Evolutionary conservation across 805 yeast genomes (phyloP), one percentile per base, ranked within the genome.

Genomic region (Starmerella stellata): DNA sequence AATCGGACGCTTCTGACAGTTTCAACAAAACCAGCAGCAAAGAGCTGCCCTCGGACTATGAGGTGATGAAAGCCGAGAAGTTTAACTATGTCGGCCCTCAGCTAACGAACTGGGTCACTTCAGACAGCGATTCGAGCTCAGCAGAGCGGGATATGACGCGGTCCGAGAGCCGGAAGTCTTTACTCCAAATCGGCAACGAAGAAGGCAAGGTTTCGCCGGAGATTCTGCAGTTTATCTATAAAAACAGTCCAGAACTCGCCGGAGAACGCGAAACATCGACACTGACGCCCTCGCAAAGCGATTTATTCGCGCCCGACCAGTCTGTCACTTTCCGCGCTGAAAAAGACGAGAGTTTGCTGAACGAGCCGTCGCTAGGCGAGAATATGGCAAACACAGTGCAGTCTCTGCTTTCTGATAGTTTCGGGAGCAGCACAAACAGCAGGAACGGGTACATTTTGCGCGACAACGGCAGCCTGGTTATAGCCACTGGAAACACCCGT

Each of bases 351-450:
- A n/a, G n/a, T n/a, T n/a, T n/a, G 4, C 15, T 45, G 2, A 14
- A 42, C 8, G 42, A 40, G 30, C 46, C 44, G 1, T 38, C 44
- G 13, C 37, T 45, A 18, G 48, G 48, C 13, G 48, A 45, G 28
- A 38, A 38, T 21, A 44, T 45, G 38, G 43, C 42, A 25, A 35
- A 41, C 13, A 43, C 46, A 2, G 24, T 45, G 38, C 44, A 34
- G 34, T 40, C 44, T 2, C 13, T 43, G 31, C 19, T 39, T 1
- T 40, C 41, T 1, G 39, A 38, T 3, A 33, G 28, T 19, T 34
- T 35, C 27, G 17, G 21, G n/a, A 17, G 32, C 2, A 30, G 30
- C 2, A 16, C 35, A 7, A 36, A 31, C 3, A 13, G 16, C 4
- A 21, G 11, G 11, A 9, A 13, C 9, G 39, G 40, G 23, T 46